Evolutionary conservation across 139 green algal species (phyloP).

Genomic region (Chlorella sp.): DNA sequence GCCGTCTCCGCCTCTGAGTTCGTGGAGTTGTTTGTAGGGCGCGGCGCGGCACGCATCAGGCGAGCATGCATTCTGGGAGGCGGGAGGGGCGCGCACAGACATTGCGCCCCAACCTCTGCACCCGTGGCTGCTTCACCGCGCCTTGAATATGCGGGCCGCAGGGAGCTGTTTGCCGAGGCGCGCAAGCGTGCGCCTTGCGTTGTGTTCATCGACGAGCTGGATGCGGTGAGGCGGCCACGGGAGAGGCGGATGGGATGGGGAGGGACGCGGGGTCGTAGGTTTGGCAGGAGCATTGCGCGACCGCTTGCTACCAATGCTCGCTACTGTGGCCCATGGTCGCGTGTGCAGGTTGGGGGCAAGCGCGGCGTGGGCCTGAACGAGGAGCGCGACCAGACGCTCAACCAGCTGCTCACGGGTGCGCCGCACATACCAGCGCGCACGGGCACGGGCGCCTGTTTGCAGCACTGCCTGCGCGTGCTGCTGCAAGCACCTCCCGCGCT

Average conservation of each 20-base stretch:
- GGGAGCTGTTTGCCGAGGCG: conserved; percentile 93
- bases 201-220: conserved; percentile 99
- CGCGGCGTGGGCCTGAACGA: conserved; percentile 92
- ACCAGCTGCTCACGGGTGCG: conserved; percentile 85
- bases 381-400: conserved; percentile 93
- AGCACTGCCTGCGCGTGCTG: neutral
- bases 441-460: neutral
- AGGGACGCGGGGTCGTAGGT: no score
- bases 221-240: conserved; percentile 79
- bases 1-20: conserved; percentile 93
- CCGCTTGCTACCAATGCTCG: no score
- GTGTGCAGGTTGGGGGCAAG: conserved; percentile 45
- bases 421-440: neutral
- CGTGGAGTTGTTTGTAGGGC: conserved; percentile 98
- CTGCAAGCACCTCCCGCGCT: neutral
- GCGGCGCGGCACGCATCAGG: conserved; percentile 87
- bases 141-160: conserved; percentile 8
- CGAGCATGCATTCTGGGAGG: conserved; percentile 50
- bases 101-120: neutral
- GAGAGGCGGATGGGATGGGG: no score
- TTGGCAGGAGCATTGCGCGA: no score
- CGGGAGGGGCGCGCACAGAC: neutral
- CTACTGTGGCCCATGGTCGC: neutral
- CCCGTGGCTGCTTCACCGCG: neutral
- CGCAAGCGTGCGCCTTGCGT: conserved; percentile 82